Conservation (phyloP, 2,329 filamentous ascomycete species). For the Emmonsiellopsis sp. region DNA sequence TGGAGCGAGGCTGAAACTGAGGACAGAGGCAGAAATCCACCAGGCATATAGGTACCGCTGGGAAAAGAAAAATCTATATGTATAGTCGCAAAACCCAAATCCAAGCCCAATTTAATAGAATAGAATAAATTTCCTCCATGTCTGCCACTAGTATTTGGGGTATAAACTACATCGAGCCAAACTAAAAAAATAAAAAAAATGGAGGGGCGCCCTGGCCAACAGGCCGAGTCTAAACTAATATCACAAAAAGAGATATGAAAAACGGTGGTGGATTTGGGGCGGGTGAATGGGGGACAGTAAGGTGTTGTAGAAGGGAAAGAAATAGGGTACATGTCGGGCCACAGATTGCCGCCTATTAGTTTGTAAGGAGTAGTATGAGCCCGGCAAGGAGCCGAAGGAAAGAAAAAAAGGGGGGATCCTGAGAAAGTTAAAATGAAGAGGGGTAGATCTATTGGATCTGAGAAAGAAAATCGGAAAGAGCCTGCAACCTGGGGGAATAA, state of each 20-base stretch:
- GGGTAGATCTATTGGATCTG: background rate
- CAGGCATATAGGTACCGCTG: too few species aligned
- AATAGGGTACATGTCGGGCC: background rate
- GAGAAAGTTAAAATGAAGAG: background rate
- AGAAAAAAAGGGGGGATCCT: background rate
- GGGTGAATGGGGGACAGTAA: background rate
- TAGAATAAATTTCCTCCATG: background rate
- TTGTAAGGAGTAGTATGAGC: background rate
- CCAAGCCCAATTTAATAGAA: background rate
- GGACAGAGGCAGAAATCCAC: too few species aligned
- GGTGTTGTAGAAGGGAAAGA: background rate
- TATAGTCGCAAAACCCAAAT: too few species aligned
- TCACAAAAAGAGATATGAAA: background rate
- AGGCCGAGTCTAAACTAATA: background rate
- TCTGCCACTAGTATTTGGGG: background rate
- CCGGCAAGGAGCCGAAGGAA: background rate
- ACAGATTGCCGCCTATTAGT: background rate
- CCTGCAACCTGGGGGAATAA: background rate
- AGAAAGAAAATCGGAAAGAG: background rate
- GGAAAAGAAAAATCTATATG: too few species aligned
- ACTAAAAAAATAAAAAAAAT: background rate
- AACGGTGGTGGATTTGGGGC: background rate
- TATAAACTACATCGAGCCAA: constrained; percentile 5
- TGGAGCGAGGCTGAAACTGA: too few species aligned
- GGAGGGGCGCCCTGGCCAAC: background rate